phyloP scores from a whole-genome alignment of 2,329 filamentous ascomycete species.

The Leptographium flavum region DNA sequence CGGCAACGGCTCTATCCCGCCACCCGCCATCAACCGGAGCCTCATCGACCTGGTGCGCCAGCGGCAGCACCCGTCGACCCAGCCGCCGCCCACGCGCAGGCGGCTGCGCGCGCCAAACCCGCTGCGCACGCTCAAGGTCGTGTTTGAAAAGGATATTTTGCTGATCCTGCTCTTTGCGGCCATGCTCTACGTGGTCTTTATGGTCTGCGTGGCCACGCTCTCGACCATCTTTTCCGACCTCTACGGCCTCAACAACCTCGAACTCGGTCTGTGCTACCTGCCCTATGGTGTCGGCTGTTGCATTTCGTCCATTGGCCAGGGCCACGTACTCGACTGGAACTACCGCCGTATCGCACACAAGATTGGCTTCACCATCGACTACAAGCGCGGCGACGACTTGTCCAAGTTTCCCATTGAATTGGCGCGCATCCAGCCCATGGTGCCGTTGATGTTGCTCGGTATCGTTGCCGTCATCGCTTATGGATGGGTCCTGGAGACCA shows the following conservation, averaged over 20 bases:
- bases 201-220: constrained; percentile 37
- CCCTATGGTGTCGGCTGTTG: constrained; percentile 38
- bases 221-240: constrained; percentile 35
- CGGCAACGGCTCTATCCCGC: constrained; percentile 46
- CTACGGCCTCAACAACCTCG: constrained; percentile 34
- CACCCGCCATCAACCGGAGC: constrained; percentile 43
- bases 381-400: constrained; percentile 39
- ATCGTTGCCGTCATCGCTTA: constrained; percentile 38
- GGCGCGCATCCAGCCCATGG: constrained; percentile 38
- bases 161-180: constrained; percentile 38
- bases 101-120: constrained; percentile 34
- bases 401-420: constrained; percentile 38
- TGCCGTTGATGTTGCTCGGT: constrained; percentile 39
- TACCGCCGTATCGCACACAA: constrained; percentile 52
- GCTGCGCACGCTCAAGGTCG: constrained; percentile 35
- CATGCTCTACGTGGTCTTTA: constrained; percentile 41
- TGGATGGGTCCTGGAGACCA: constrained; percentile 33
- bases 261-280: constrained; percentile 39
- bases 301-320: constrained; percentile 35
- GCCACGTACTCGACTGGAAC: constrained; percentile 50
- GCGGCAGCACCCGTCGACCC: constrained; percentile 18
- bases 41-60: constrained; percentile 32
- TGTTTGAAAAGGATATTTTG: constrained; percentile 43
- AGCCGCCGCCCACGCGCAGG: constrained; percentile 12
- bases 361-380: constrained; percentile 45